These are phyloP conservation scores for Rhododendron griersonianum DNA, from an alignment of 148 eudicot species.

Conservation along the genomic window DNA sequence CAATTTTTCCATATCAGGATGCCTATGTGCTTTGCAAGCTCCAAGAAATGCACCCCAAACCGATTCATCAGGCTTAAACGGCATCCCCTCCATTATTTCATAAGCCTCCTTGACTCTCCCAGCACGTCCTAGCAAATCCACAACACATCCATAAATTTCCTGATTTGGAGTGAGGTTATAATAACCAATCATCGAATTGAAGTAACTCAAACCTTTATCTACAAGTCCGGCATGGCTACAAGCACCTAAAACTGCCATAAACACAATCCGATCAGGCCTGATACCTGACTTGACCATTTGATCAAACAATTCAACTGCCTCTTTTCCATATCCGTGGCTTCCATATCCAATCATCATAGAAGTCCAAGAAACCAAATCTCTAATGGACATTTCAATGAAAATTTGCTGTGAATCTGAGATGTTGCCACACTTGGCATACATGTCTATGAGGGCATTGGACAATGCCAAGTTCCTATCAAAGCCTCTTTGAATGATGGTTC, in stretches of 20 bases:
- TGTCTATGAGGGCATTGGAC: constrained; percentile 74
- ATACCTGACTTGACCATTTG: constrained; percentile 52
- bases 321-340: constrained; percentile 75
- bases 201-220: constrained; percentile 71
- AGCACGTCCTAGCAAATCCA: constrained; percentile 85
- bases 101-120: constrained; percentile 85
- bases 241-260: constrained; percentile 76
- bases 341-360: constrained; percentile 92
- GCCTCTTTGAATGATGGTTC: constrained; percentile 43
- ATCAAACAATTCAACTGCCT: constrained; percentile 59
- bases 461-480: constrained; percentile 50
- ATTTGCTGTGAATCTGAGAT: constrained; percentile 54
- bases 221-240: constrained; percentile 95
- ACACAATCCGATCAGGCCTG: constrained; percentile 65
- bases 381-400: constrained; percentile 44
- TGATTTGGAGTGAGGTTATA: constrained; percentile 58
- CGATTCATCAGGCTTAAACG: constrained; percentile 71
- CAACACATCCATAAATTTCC: constrained; percentile 77
- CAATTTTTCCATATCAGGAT: constrained; percentile 52
- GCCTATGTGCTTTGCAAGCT: constrained; percentile 73
- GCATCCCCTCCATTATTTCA: constrained; percentile 72
- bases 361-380: constrained; percentile 80
- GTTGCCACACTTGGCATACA: constrained; percentile 93
- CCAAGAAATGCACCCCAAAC: constrained; percentile 93
- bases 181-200: constrained; percentile 50